phyloP scores from a whole-genome alignment of 2,329 filamentous ascomycete genomes.

The Nannizziopsis barbatae region DNA sequence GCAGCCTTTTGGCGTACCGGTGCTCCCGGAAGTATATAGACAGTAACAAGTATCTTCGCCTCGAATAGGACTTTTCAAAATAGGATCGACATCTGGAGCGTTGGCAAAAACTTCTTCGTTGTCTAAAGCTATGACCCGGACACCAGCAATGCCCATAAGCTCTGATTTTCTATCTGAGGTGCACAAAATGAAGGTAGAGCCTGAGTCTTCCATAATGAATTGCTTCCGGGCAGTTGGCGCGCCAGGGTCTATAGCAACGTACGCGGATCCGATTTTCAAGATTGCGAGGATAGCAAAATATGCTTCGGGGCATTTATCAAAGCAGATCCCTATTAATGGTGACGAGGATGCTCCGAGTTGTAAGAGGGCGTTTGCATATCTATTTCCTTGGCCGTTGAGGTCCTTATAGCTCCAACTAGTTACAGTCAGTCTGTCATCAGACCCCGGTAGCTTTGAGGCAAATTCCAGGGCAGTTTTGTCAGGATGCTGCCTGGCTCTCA shows the following conservation, averaged over 20 bases:
- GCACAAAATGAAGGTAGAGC: slow-evolving; percentile 52
- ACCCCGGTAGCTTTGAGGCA: slow-evolving; percentile 42
- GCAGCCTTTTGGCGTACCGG: slow-evolving; percentile 76
- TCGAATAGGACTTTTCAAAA: slow-evolving; percentile 26
- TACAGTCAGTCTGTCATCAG: slow-evolving; percentile 37
- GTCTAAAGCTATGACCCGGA: slow-evolving; percentile 40
- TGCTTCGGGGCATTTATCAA: slow-evolving; percentile 74
- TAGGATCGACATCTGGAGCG: slow-evolving; percentile 27
- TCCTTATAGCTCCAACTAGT: slow-evolving; percentile 63
- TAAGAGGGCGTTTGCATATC: slow-evolving; percentile 55
- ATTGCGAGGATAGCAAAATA: slow-evolving; percentile 74
- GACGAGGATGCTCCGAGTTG: slow-evolving; percentile 43
- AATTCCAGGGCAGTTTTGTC: slow-evolving; percentile 64
- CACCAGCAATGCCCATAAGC: slow-evolving; percentile 25
- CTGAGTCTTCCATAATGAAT: slow-evolving; percentile 67
- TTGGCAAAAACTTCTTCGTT: slow-evolving; percentile 27
- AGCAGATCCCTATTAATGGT: slow-evolving; percentile 61
- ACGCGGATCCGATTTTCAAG: slow-evolving; percentile 69
- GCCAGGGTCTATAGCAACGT: slow-evolving; percentile 66
- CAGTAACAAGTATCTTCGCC: slow-evolving; percentile 62
- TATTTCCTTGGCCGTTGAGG: slow-evolving; percentile 59
- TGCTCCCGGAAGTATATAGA: slow-evolving; percentile 79
- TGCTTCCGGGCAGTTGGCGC: slow-evolving; percentile 62
- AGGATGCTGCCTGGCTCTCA: slow-evolving; percentile 46
- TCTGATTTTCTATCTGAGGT: slow-evolving; percentile 36